Evolutionary conservation across 352 stramenopile species (phyloP).

Genomic region (Phytophthora litchii): DNA sequence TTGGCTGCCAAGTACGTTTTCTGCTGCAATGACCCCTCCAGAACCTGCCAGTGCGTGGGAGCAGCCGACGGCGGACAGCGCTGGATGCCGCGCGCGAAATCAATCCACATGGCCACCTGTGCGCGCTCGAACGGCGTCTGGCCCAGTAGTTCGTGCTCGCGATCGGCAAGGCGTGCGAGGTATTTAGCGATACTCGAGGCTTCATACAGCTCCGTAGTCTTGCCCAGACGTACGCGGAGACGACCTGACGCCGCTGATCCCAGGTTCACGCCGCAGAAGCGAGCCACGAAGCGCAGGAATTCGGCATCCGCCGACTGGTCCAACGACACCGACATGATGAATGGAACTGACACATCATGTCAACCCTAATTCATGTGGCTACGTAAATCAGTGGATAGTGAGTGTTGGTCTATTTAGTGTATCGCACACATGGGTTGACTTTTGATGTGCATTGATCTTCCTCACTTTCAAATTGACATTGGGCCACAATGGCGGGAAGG

Average conservation of each 20-base stretch:
- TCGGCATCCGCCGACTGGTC: slow-evolving; percentile 76
- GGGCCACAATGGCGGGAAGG: neutral
- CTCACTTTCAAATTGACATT: slow-evolving; percentile 12
- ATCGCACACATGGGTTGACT: slow-evolving; percentile 20
- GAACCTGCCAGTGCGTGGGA: slow-evolving; percentile 62
- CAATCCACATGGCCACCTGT: slow-evolving; percentile 81
- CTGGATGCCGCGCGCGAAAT: slow-evolving; percentile 60
- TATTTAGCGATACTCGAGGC: slow-evolving; percentile 76
- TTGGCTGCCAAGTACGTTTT: slow-evolving; percentile 75
- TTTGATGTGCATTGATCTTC: slow-evolving; percentile 10
- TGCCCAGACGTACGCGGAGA: slow-evolving; percentile 76
- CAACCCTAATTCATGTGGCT: neutral
- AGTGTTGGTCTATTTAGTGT: slow-evolving; percentile 33
- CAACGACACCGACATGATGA: slow-evolving; percentile 79
- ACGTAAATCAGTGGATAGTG: neutral
- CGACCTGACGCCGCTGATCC: slow-evolving; percentile 73
- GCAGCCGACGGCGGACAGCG: slow-evolving; percentile 42
- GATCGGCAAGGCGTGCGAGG: slow-evolving; percentile 74
- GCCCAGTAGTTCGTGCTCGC: slow-evolving; percentile 73
- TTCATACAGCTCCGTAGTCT: slow-evolving; percentile 76
- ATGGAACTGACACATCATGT: no score
- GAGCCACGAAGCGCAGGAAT: slow-evolving; percentile 83
- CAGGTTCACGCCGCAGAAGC: slow-evolving; percentile 80
- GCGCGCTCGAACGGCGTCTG: slow-evolving; percentile 65
- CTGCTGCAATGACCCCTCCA: slow-evolving; percentile 58